Conservation (phyloP, 345 rosid species). For the Populus tremula region DNA sequence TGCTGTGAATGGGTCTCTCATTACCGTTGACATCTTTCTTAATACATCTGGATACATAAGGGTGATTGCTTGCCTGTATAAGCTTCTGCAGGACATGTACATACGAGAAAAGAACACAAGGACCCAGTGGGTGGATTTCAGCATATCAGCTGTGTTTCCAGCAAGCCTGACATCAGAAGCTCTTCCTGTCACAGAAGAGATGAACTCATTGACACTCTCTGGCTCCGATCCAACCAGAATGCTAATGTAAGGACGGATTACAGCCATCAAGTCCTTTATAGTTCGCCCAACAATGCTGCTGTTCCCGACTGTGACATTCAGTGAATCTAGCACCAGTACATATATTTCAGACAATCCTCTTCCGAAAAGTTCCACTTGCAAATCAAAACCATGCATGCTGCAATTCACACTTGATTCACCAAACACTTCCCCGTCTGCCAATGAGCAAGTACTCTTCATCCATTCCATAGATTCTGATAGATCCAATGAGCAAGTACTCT, state of each 20-base stretch:
- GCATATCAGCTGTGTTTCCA: slow-evolving; percentile 21
- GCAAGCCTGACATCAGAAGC: slow-evolving; percentile 21
- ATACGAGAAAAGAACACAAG: slow-evolving; percentile 64
- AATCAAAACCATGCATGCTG: slow-evolving; percentile 28
- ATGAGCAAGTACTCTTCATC: slow-evolving; percentile 46
- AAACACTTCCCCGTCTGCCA: slow-evolving; percentile 23
- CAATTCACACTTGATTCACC: slow-evolving; percentile 13
- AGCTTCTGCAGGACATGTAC: slow-evolving; percentile 67
- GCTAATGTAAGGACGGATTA: slow-evolving; percentile 52
- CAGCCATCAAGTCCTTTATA: slow-evolving; percentile 50
- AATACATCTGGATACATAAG: slow-evolving; percentile 59
- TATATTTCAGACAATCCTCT: slow-evolving; percentile 33
- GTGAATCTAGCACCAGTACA: slow-evolving; percentile 56
- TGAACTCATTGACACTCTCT: slow-evolving; percentile 45
- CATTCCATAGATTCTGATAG: slow-evolving; percentile 59
- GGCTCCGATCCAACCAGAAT: slow-evolving; percentile 46
- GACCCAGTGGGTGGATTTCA: slow-evolving; percentile 49
- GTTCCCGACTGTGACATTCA: slow-evolving; percentile 67
- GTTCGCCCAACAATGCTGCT: slow-evolving; percentile 59
- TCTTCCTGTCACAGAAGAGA: slow-evolving; percentile 50
- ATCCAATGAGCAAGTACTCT: slow-evolving; percentile 41
- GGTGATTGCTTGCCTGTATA: slow-evolving; percentile 63
- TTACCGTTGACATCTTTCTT: slow-evolving; percentile 47
- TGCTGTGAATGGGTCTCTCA: slow-evolving; percentile 49
- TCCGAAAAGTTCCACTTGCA: slow-evolving; percentile 59